phyloP scores from a whole-genome alignment of 78 protist species.

The Mastigamoeba balamuthi region DNA sequence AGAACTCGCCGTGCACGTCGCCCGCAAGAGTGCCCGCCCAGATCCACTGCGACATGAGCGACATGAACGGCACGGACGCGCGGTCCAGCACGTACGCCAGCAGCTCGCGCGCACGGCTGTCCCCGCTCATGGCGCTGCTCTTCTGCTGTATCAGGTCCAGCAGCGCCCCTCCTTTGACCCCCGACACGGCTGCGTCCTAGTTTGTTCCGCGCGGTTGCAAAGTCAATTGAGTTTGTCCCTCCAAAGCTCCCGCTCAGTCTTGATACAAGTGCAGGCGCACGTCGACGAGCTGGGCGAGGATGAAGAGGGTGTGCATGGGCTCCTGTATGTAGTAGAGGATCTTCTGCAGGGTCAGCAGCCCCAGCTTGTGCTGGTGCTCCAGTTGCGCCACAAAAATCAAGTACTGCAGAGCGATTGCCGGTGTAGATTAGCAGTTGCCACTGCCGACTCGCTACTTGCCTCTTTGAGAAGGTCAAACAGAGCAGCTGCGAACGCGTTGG shows the following conservation, averaged over 20 bases:
- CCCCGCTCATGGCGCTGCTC: not conserved
- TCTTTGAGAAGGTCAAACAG: slow-evolving; percentile 5
- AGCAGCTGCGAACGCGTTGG: slow-evolving; percentile 55
- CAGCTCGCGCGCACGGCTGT: not conserved
- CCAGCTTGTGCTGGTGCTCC: slow-evolving; percentile 14
- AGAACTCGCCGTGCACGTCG: slow-evolving; percentile 65
- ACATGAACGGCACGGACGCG: slow-evolving; percentile 54
- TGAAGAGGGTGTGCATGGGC: slow-evolving; percentile 7
- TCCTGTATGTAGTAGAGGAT: slow-evolving; percentile 57
- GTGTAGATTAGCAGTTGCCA: too few relatives aligned
- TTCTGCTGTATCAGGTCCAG: too few relatives aligned
- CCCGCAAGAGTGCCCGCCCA: slow-evolving; percentile 29
- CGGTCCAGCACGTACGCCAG: slow-evolving; percentile 14
- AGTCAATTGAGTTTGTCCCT: slow-evolving; percentile 9
- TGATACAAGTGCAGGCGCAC: not conserved
- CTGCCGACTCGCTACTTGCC: not conserved
- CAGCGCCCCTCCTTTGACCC: too few relatives aligned
- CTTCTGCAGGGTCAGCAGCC: slow-evolving; percentile 30
- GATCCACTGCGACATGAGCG: slow-evolving; percentile 59
- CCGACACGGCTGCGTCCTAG: too few relatives aligned
- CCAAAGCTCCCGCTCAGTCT: not conserved
- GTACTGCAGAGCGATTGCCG: too few relatives aligned
- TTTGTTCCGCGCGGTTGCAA: too few relatives aligned
- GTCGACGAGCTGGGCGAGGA: not conserved
- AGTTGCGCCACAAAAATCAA: slow-evolving; percentile 25